Conservation (phyloP, 2,329 filamentous ascomycete species). For the Verticillium tricorpus region DNA sequence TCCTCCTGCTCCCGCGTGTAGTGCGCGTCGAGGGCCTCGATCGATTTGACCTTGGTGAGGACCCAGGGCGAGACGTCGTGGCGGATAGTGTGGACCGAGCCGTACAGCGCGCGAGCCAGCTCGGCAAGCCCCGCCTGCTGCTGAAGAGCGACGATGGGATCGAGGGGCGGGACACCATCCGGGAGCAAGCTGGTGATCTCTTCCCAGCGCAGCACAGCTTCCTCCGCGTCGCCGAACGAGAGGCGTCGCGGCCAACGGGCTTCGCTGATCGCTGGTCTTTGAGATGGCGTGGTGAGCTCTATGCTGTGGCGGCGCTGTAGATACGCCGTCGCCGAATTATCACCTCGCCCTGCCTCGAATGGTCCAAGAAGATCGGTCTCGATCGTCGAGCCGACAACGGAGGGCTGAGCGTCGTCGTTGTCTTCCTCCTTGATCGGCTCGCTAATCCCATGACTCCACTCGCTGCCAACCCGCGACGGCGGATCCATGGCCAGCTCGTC, state of each 20-base stretch:
- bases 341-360: slow-evolving; percentile 42
- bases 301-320: slow-evolving; percentile 62
- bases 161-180: slow-evolving; percentile 2
- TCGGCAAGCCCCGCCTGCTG: slow-evolving; percentile 34
- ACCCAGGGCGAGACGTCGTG: slow-evolving; percentile 58
- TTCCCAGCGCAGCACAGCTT: slow-evolving; percentile 66
- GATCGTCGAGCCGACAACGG: slow-evolving; percentile 53
- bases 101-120: slow-evolving; percentile 51
- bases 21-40: slow-evolving; percentile 57
- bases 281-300: slow-evolving; percentile 20
- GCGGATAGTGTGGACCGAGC: slow-evolving; percentile 47
- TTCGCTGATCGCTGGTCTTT: slow-evolving; percentile 40
- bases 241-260: slow-evolving; percentile 66
- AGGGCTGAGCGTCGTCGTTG: slow-evolving; percentile 26
- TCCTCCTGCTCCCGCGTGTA: slow-evolving; percentile 61
- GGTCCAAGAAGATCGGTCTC: slow-evolving; percentile 56
- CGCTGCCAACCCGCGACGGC: slow-evolving; percentile 3
- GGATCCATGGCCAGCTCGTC: neutral
- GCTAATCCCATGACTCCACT: slow-evolving; percentile 3
- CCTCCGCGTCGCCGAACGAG: slow-evolving; percentile 71
- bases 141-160: slow-evolving; percentile 13
- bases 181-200: slow-evolving; percentile 23
- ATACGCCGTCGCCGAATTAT: slow-evolving; percentile 37
- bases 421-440: slow-evolving; percentile 6
- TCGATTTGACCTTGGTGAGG: slow-evolving; percentile 45